Evolutionary conservation across 2,329 filamentous ascomycete species (phyloP), one percentile per base, ranked within the genome.

Genomic region (Verticillium zaregamsianum): DNA sequence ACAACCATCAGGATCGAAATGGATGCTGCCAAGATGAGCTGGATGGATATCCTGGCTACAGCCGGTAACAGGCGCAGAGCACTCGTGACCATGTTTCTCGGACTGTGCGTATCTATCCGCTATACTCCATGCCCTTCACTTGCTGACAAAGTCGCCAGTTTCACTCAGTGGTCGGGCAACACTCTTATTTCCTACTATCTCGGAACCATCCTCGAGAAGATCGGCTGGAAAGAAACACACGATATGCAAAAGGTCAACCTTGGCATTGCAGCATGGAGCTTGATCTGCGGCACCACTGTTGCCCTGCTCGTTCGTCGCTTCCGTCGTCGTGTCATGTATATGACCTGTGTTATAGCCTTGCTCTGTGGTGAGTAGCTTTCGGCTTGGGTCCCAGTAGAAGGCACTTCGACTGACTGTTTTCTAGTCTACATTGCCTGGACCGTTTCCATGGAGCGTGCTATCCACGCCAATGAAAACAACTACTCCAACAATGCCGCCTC

Each of bases 391-490:
- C 3, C 9, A 5, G 35, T 3, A 3, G 3, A 17, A 3, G 2
- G 9, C 14, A 6, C 33, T 25, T 14, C 15, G 8, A 9, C 59
- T 61, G 3, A 61, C 59, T 52, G 60, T 14, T 70, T 85, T 8
- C 66, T 76, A 15, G 79, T 83, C 9, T 88, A 85, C 67, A 79
- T 83, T 55, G 74, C 73, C 32, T 85, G 82, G 81, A 86, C 83
- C 0, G 76, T 85, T 58, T 77, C 67, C 35, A 67, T 74, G 72
- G 57, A 80, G 74, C 63, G 76, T 12, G 75, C 79, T 3, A 69
- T 70, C 5, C 68, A 71, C 15, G 70, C 74, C 5, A 62, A 70
- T n/a, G 60, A 72, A 28, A 65, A 64, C 9, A 65, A 67, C 11
- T 68, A 66, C 28, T 60, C 65, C 12, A 75, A 75, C 64, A 61